A percentile compares a stretch with the other conserved stretches of the same genome.
These are phyloP conservation scores for Myochromella boudieri DNA, from an alignment of 768 basidiomycete species.

Conservation along the genomic window DNA sequence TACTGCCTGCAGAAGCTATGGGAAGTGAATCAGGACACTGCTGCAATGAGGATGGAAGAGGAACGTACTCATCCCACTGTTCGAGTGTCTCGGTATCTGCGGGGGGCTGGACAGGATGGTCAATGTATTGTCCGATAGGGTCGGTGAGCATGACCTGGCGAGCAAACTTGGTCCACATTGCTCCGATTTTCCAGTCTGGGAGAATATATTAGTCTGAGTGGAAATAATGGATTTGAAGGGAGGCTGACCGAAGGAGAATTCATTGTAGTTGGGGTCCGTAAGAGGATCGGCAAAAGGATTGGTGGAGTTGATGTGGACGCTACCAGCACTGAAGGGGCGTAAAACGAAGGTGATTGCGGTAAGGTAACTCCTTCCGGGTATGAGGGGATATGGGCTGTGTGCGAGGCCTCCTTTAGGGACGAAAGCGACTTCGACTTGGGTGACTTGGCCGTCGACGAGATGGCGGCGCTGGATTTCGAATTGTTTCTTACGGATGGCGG, in stretches of 20 bases:
- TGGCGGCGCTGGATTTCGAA: conserved; percentile 15
- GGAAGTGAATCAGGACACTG: neutral
- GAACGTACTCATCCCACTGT: conserved; percentile 16
- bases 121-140: conserved; percentile 13
- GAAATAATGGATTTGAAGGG: neutral
- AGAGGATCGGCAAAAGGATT: conserved; percentile 19
- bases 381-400: conserved; percentile 8
- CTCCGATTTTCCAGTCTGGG: conserved; percentile 14
- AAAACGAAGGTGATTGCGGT: conserved; percentile 15
- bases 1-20: conserved; percentile 16
- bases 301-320: conserved; percentile 19
- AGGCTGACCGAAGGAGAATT: conserved; percentile 12
- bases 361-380: conserved; percentile 14
- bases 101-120: conserved; percentile 9
- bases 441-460: conserved; percentile 13
- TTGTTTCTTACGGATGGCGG: conserved; percentile 15
- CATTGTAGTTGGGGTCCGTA: conserved; percentile 18
- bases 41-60: neutral
- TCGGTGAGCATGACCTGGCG: conserved; percentile 11
- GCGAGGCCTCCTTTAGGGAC: conserved; percentile 12
- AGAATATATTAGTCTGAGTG: neutral
- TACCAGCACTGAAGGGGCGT: conserved; percentile 17
- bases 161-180: conserved; percentile 7
- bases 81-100: conserved; percentile 12
- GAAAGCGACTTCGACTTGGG: conserved; percentile 13